Conservation (phyloP, 2,329 filamentous ascomycete species). For the Biscogniauxia sp. region DNA sequence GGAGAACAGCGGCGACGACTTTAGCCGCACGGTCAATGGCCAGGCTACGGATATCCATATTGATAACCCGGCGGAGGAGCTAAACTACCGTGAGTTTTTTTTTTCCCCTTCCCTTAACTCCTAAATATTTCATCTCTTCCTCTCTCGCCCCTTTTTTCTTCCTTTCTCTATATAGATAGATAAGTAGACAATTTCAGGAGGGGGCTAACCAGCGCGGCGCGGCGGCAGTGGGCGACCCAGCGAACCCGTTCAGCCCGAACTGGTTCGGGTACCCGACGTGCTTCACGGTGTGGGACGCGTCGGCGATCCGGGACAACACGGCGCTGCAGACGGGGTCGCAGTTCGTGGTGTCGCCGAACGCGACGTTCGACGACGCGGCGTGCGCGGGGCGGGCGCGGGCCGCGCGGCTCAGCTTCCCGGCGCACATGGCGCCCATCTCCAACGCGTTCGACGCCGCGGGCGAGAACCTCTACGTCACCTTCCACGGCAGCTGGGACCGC, state of each 20-base stretch:
- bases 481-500: slow-evolving; percentile 58
- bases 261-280: slow-evolving; percentile 62
- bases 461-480: slow-evolving; percentile 58
- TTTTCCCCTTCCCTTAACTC: background rate
- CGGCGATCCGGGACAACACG: slow-evolving; percentile 36
- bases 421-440: slow-evolving; percentile 63
- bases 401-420: slow-evolving; percentile 49
- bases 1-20: slow-evolving; percentile 63
- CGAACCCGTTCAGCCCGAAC: slow-evolving; percentile 40
- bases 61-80: slow-evolving; percentile 63
- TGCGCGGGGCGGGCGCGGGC: slow-evolving; percentile 25
- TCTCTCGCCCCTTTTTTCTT: too few relatives aligned
- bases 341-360: slow-evolving; percentile 33
- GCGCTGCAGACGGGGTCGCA: slow-evolving; percentile 34
- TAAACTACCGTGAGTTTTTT: slow-evolving; percentile 51
- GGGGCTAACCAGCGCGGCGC: background rate
- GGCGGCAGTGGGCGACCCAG: slow-evolving; percentile 48
- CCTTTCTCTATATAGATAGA: too few relatives aligned
- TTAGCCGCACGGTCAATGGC: slow-evolving; percentile 45
- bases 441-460: slow-evolving; percentile 58
- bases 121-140: too few relatives aligned
- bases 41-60: slow-evolving; percentile 49
- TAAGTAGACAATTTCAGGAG: too few relatives aligned
- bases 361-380: slow-evolving; percentile 30
- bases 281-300: slow-evolving; percentile 40